phyloP scores from a whole-genome alignment of 176 grass and related monocot genomes.

The Musa schizocarpa region DNA sequence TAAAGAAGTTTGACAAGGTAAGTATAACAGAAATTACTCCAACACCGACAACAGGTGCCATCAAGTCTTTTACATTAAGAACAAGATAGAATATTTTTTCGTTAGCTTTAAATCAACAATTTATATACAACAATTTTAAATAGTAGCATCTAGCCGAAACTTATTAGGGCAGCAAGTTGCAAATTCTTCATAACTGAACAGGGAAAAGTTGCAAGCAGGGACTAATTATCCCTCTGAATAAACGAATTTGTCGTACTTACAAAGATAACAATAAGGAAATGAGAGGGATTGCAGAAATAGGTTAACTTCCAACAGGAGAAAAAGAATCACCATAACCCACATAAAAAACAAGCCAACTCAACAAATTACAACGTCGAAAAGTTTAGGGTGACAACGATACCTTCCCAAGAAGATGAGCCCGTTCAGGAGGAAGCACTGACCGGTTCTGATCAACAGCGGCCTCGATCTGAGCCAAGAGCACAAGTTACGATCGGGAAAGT shows the following conservation, averaged over 20 bases:
- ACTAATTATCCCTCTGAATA: background rate
- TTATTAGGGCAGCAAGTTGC: background rate
- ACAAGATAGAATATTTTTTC: background rate
- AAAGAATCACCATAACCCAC: constrained; percentile 6
- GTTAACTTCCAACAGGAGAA: background rate
- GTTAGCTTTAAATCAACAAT: background rate
- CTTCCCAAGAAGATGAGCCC: constrained; percentile 88
- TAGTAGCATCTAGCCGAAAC: background rate
- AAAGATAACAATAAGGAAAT: background rate
- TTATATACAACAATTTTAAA: background rate
- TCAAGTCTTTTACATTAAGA: background rate
- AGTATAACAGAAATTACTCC: background rate
- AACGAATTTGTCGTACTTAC: background rate
- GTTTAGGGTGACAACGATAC: constrained; percentile 22
- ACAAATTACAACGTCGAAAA: constrained; percentile 8
- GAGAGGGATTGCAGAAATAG: background rate
- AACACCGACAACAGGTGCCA: background rate
- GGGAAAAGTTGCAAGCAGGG: background rate
- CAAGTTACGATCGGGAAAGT: background rate
- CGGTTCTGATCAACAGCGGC: constrained; percentile 52
- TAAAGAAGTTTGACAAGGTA: constrained; percentile 11
- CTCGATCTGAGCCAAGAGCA: constrained; percentile 43
- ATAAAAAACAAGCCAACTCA: background rate
- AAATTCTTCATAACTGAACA: background rate
- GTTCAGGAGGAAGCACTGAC: constrained; percentile 90